These are phyloP conservation scores for Meyerozyma guilliermondii DNA, from an alignment of 1,139 yeast genomes.

Conservation along the genomic window DNA sequence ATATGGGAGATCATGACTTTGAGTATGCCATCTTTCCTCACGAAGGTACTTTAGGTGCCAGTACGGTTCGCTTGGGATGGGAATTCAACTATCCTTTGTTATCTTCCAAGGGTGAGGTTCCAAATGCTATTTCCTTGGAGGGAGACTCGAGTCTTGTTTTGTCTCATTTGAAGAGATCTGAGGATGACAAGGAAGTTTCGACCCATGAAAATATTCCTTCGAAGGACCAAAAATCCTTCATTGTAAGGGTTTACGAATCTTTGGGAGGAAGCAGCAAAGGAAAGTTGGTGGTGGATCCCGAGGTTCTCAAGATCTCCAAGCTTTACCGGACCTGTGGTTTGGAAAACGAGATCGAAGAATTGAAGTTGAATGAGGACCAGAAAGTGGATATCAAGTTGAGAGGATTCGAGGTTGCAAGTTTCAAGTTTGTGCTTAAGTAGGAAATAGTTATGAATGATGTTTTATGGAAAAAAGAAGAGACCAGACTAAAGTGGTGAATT, in stretches of 20 bases:
- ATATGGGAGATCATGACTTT: constrained; percentile 83
- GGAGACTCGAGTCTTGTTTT: constrained; percentile 61
- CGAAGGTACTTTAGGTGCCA: constrained; percentile 53
- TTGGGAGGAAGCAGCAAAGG: constrained; percentile 72
- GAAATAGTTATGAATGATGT: not conserved
- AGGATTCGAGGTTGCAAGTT: constrained; percentile 78
- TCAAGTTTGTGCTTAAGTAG: constrained; percentile 36
- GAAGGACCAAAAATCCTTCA: constrained; percentile 47
- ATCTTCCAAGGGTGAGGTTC: constrained; percentile 19
- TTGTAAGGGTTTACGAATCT: constrained; percentile 78
- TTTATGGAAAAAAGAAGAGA: not conserved
- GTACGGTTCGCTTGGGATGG: constrained; percentile 70
- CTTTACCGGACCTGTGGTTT: constrained; percentile 63
- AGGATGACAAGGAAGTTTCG: constrained; percentile 61
- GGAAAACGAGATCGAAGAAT: constrained; percentile 51
- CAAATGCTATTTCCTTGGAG: constrained; percentile 19
- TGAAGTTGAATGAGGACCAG: constrained; percentile 17
- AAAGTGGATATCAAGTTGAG: constrained; percentile 46
- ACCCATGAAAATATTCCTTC: constrained; percentile 33
- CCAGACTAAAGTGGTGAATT: too few species aligned
- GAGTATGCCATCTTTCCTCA: constrained; percentile 86
- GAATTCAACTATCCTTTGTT: constrained; percentile 62
- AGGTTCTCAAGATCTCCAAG: constrained; percentile 33
- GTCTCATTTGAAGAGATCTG: constrained; percentile 81
- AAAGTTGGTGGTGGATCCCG: constrained; percentile 32